Conservation (phyloP, 352 stramenopile genomes). For the Pythium monospermum region DNA sequence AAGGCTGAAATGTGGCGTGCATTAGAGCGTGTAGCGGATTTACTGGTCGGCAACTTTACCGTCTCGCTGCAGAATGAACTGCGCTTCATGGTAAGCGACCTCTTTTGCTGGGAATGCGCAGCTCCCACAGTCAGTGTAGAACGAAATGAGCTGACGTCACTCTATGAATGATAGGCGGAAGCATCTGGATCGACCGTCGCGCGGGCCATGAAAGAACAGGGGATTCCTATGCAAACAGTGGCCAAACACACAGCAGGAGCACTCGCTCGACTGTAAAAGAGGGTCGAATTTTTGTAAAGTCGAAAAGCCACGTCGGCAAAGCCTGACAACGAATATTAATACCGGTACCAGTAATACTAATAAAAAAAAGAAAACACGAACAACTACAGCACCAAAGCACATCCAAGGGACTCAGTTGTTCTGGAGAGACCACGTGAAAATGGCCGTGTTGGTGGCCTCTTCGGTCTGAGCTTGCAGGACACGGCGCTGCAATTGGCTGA, state of each 20-base stretch:
- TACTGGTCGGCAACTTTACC: constrained; percentile 79
- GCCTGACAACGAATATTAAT: too few species aligned
- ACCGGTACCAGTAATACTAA: not conserved
- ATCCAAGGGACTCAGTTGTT: not conserved
- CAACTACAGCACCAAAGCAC: not conserved
- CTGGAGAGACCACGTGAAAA: constrained; percentile 46
- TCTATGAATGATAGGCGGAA: constrained; percentile 41
- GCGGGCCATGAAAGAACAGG: constrained; percentile 54
- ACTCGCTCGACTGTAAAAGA: constrained; percentile 46
- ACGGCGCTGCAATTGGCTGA: constrained; percentile 38
- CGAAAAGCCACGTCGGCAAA: too few species aligned
- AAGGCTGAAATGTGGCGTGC: constrained; percentile 56
- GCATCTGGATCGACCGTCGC: constrained; percentile 55
- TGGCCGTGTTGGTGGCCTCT: constrained; percentile 24
- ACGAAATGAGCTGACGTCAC: not conserved
- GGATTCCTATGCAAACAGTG: constrained; percentile 68
- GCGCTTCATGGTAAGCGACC: constrained; percentile 76
- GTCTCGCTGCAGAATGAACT: constrained; percentile 84
- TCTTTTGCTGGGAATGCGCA: too few species aligned
- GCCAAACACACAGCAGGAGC: constrained; percentile 67
- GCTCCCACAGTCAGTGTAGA: too few species aligned
- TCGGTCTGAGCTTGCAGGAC: constrained; percentile 43
- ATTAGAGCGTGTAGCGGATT: constrained; percentile 58
- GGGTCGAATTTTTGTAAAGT: not conserved
- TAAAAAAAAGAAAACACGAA: not conserved